Percentiles rank a stretch among this genome's conserved stretches.
Conservation (phyloP, 106 monocot species). For the Hemerocallis citrina region DNA sequence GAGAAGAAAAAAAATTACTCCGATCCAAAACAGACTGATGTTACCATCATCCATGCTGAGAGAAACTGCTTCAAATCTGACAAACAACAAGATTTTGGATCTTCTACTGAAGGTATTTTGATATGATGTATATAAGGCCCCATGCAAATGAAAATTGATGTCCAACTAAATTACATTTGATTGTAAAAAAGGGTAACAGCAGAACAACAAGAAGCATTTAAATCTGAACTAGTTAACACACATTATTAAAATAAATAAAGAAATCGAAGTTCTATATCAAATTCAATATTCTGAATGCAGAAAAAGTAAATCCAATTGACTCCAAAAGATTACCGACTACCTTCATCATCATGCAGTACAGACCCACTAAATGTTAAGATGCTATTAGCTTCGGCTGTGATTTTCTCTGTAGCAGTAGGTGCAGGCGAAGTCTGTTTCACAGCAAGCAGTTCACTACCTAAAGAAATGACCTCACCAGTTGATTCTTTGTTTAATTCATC, state of each 20-base stretch:
- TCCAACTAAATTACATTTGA: background rate
- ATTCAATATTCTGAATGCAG: background rate
- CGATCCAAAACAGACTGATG: too few relatives aligned
- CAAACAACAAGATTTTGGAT: too few relatives aligned
- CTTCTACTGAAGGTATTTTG: too few relatives aligned
- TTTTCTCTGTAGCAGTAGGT: conserved; percentile 6
- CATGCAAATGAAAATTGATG: too few relatives aligned
- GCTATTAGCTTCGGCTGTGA: background rate
- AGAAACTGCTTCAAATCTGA: too few relatives aligned
- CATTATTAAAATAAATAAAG: background rate
- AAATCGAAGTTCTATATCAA: too few relatives aligned
- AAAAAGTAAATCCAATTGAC: background rate
- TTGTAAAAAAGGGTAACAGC: background rate
- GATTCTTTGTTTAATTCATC: conserved; percentile 2
- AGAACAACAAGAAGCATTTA: too few relatives aligned
- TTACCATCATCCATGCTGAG: too few relatives aligned
- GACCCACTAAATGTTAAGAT: too few relatives aligned
- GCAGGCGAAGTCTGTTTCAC: background rate
- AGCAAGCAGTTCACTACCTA: too few relatives aligned
- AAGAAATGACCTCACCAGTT: background rate
- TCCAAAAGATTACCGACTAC: conserved; percentile 5
- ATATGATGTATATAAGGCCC: too few relatives aligned
- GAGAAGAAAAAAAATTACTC: too few relatives aligned
- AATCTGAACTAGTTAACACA: background rate
- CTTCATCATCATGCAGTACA: conserved; percentile 7